A percentile compares a stretch with the other conserved stretches of the same genome.
These are phyloP conservation scores for Artemisia annua DNA, from an alignment of 129 eudicot genomes.

Conservation along the genomic window DNA sequence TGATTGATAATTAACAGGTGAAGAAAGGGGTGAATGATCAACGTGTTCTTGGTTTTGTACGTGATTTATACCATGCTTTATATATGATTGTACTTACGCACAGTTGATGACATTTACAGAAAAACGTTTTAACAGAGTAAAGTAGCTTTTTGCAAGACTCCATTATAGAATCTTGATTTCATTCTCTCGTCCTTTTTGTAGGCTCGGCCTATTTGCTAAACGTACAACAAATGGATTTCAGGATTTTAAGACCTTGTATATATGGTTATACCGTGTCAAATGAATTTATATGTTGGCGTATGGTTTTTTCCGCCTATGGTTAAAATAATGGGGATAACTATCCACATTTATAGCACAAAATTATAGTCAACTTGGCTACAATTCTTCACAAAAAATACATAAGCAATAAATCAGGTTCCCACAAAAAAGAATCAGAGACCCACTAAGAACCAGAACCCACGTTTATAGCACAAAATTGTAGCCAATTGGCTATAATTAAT, in stretches of 20 bases:
- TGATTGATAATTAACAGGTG: constrained; percentile 42
- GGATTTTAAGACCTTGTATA: neutral
- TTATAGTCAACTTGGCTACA: too few relatives aligned
- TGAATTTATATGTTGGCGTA: neutral
- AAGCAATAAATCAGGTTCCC: too few relatives aligned
- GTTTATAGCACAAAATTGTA: too few relatives aligned
- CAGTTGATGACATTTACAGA: constrained; percentile 3
- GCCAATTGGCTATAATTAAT: too few relatives aligned
- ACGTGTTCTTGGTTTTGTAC: constrained; percentile 59
- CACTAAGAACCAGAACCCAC: too few relatives aligned
- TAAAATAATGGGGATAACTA: too few relatives aligned
- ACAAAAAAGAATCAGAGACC: too few relatives aligned
- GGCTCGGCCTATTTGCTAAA: neutral
- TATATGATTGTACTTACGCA: too few relatives aligned
- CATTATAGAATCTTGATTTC: neutral
- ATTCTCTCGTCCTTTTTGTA: neutral
- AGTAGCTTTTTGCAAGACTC: neutral
- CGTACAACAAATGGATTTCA: constrained; percentile 5
- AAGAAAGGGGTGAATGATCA: constrained; percentile 66
- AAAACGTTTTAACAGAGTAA: neutral
- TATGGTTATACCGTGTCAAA: neutral
- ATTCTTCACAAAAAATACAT: too few relatives aligned
- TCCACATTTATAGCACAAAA: too few relatives aligned
- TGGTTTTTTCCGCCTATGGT: too few relatives aligned
- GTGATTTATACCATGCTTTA: constrained; percentile 76